Evolutionary conservation across 2,329 filamentous ascomycete species (phyloP).

Genomic region (Beauveria scarabaeidicola): DNA sequence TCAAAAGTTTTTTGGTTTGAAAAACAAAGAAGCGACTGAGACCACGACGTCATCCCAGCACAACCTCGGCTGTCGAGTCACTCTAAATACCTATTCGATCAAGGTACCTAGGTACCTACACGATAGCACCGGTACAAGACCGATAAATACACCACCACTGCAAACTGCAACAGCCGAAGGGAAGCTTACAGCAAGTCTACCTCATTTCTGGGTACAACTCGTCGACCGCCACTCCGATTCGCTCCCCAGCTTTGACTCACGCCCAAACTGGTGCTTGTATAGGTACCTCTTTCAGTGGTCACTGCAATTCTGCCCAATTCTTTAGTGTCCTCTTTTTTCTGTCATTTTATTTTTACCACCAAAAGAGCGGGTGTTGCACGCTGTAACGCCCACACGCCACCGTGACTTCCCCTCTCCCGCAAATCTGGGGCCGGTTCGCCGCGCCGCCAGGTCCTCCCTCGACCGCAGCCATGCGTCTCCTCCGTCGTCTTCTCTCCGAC

Average conservation of each 20-base stretch:
- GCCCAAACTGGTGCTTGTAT: neutral
- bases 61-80: constrained; percentile 9
- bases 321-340: neutral
- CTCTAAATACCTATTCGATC: neutral
- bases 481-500: constrained; percentile 11
- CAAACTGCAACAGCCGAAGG: too few relatives aligned
- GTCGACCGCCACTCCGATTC: neutral
- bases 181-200: too few relatives aligned
- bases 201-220: too few relatives aligned
- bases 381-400: neutral
- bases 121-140: neutral
- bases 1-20: neutral
- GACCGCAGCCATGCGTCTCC: constrained; percentile 8
- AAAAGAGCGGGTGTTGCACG: neutral
- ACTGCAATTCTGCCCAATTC: neutral
- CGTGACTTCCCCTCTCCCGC: neutral
- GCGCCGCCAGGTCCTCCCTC: constrained; percentile 4
- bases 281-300: neutral
- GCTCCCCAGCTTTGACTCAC: constrained; percentile 3
- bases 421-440: constrained; percentile 7
- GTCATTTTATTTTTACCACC: neutral
- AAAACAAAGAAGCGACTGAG: too few relatives aligned
- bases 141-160: too few relatives aligned
- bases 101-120: too few relatives aligned
- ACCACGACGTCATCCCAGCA: neutral